Percentiles rank a stretch among this genome's conserved stretches.
Evolutionary conservation across 1,284 basidiomycete species (phyloP).

Genomic region (Ceratobasidium theobromae): DNA sequence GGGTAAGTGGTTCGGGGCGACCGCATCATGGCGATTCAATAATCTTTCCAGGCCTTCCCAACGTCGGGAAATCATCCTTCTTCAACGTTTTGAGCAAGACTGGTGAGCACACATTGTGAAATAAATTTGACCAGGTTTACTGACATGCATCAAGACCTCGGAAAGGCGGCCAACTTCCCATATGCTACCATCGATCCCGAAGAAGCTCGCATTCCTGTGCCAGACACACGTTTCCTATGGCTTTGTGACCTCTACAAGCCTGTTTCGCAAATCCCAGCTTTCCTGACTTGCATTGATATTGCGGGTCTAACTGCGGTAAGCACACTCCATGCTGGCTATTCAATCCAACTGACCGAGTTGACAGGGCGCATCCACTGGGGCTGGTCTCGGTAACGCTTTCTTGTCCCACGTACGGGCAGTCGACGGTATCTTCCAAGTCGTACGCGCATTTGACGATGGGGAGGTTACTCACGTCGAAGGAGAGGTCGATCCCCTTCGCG

Average conservation of each 20-base stretch:
- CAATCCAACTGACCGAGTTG: constrained; percentile 21
- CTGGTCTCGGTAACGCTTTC: constrained; percentile 97
- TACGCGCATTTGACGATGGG: constrained; percentile 97
- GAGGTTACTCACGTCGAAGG: constrained; percentile 99
- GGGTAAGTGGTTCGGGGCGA: constrained; percentile 58
- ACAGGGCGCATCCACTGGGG: constrained; percentile 94
- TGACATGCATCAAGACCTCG: constrained; percentile 68
- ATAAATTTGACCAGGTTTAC: constrained; percentile 8
- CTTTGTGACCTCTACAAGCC: constrained; percentile 92
- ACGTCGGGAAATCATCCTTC: constrained; percentile 92
- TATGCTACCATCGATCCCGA: constrained; percentile 94
- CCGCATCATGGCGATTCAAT: constrained; percentile 33
- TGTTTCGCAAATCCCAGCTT: constrained; percentile 83
- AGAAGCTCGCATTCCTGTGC: constrained; percentile 97
- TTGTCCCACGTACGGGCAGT: constrained; percentile 97
- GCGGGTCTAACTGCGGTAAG: constrained; percentile 92
- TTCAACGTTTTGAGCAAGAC: constrained; percentile 96
- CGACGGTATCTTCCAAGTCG: constrained; percentile 98
- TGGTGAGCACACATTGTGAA: constrained; percentile 57
- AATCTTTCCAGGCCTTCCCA: constrained; percentile 69
- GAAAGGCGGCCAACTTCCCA: constrained; percentile 97
- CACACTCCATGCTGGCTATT: constrained; percentile 32
- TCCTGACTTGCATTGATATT: constrained; percentile 98
- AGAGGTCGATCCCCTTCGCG: constrained; percentile 92
- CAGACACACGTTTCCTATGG: constrained; percentile 94